Evolutionary conservation across 768 basidiomycete species (phyloP), one percentile per base, ranked within the genome.

Genomic region (Russula sp.): DNA sequence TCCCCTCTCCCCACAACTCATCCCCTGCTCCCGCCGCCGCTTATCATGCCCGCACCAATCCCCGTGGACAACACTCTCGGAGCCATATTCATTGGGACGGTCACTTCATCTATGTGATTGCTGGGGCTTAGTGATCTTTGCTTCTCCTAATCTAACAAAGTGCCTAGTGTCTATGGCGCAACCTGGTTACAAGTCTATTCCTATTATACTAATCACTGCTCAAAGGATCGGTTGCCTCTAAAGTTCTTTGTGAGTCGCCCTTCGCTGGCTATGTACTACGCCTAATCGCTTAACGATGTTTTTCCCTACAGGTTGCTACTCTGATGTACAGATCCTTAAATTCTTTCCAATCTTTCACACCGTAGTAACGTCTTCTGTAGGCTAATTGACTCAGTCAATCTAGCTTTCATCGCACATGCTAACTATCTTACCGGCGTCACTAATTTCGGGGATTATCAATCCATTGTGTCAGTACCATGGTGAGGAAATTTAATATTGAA

Each of bases 101-200:
- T 60, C 31, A 39, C 13, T 27, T 60, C 59, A 20, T 51, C 59
- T 42, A 42, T 35, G 59, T 60, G 32, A 35, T 22, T 49, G 13
- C 13, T 14, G 11, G 48, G 13, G 48, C 48, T 49, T 49, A 0
- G 48, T 31, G 31, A 44, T 6, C 31, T 20, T 11, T n/a, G 14
- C 7, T 44, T 0, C 6, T 11, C 18, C 10, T 34, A 13, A 13
- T 9, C 16, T 16, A 34, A 48, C 34, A 11, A 27, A 18, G 3
- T 14, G 22, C 18, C 2, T 27, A 57, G 57, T 1, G n/a, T 57
- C 35, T 57, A 57, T 39, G 57, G 57, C n/a, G 14, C 49, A 7
- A 57, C 57, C 4, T 57, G 32, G 47, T 57, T 49, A 13, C 57
- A 57, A 31, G 57, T 57, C 0, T 57, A 57, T 49, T 57, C 57